Base-by-base conservation (phyloP, 2,329 filamentous ascomycete genomes). In the Monosporascus ibericus region DNA sequence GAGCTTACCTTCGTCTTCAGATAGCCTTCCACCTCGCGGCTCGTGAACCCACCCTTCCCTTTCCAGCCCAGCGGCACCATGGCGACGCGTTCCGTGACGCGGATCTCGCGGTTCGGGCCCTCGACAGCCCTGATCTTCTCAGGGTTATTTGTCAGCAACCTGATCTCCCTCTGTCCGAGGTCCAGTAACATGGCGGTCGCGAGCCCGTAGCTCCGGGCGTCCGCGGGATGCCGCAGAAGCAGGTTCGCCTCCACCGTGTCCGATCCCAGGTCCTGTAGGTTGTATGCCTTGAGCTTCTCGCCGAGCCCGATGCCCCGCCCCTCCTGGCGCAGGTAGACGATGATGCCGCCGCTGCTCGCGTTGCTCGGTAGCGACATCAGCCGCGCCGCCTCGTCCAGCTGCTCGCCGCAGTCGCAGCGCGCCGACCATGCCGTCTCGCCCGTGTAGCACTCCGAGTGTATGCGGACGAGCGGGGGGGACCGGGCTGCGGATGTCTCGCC, bases 351-450 rank as follows among this genome's bases (percentile, higher is more conserved):
- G 1, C 92, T 92, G 1, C 77, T 75, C 2, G 75, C 67, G 61
- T 77, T 76, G 55, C 73, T 68, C 9, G 84, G 85, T 27, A 91
- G 75, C 17, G 88, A 87, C 94, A 99, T 99, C 2, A 99, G 75
- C 25, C 94, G 82, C 1, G 92, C 94, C 1, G 94, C 94, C 74
- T 99, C 94, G 69, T 99, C 94, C 2, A 99, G 80, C 69, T 99
- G 94, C 72, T 99, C 94, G 52, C 94, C 94, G 69, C 94, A 99
- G 72, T 99, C 94, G 73, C 94, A 99, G 27, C 94, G 85, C 37
- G 94, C 92, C 7, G 92, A 96, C 94, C 94, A 97, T 1, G 95
- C 94, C 1, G 94, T 99, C 76, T 99, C 94, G 54, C 94, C 94
- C 0, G 94, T 99, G 71, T 99, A 99, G 73, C 94, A 99, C 71